Evolutionary conservation across 2,329 filamentous ascomycete genomes (phyloP).

Genomic region (Fusarium buharicum): DNA sequence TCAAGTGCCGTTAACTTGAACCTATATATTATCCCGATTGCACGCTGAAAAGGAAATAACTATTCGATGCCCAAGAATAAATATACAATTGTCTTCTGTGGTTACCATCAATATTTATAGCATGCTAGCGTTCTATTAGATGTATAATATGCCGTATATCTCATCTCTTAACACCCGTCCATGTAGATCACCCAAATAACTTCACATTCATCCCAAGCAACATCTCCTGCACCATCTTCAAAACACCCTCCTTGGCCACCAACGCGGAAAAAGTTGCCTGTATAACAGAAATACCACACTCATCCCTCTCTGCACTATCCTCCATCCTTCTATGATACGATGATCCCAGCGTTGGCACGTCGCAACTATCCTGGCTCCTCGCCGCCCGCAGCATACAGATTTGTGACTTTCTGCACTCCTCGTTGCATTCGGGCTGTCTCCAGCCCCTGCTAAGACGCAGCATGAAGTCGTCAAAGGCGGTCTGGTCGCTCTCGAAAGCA

Average conservation of each 20-base stretch:
- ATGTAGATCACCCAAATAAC: constrained; percentile 12
- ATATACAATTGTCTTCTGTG: neutral
- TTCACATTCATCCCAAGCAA: constrained; percentile 11
- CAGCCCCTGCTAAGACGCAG: constrained; percentile 60
- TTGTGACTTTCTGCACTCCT: constrained; percentile 56
- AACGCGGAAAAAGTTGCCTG: constrained; percentile 45
- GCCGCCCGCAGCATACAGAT: constrained; percentile 65
- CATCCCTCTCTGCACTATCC: constrained; percentile 36
- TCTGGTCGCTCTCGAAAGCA: constrained; percentile 56
- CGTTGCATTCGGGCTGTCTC: constrained; percentile 54
- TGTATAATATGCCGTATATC: neutral
- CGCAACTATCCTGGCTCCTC: constrained; percentile 64
- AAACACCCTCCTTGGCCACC: constrained; percentile 37
- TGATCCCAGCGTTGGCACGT: constrained; percentile 50
- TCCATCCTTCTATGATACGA: constrained; percentile 48
- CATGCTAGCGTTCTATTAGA: too few species aligned
- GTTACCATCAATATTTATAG: neutral
- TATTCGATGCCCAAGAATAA: too few species aligned
- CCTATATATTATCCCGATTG: too few species aligned
- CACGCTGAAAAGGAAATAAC: too few species aligned
- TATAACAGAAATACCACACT: constrained; percentile 48
- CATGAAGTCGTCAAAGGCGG: constrained; percentile 59
- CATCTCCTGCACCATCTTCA: constrained; percentile 41
- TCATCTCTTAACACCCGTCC: neutral
- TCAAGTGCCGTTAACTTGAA: too few species aligned